Base-by-base conservation (phyloP, 2,329 filamentous ascomycete genomes). In the Hymenoscyphus albidus region DNA sequence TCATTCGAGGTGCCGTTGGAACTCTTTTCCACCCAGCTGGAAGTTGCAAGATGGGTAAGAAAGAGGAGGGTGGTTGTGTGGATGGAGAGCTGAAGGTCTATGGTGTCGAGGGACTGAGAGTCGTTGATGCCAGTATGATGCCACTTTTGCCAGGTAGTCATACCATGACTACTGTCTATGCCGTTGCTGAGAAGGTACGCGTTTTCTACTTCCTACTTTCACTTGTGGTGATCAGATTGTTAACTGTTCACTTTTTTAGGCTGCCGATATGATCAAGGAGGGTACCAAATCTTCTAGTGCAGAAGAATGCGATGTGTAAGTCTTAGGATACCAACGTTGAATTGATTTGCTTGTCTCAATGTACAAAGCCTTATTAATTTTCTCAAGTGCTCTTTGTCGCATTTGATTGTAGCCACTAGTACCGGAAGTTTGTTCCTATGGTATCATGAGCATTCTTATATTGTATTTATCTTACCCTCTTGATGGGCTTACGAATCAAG, bases 1-100 rank as follows among this genome's bases (percentile, higher is more conserved):
- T 69, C 62, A 61, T 75, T 48, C 74, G 70, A 62, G 55, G 68
- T 35, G 70, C 57, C 48, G 69, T 79, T 10, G 58, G 32, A 77
- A 63, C 70, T 77, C 1, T 77, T 78, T 62, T 42, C 22, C 62
- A 64, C 79, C 78, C 67, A 78, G 81, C 71, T 75, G 78, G 68
- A 7, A 64, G 65, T 6, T 63, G 58, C 48, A 59, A 66, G n/a
- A 70, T 66, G 65, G 59, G 58, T 7, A 64, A 67, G 1, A 58
- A 60, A 42, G 58, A 66, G 27, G 16, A 63, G 39, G 68, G 67
- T 3, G 68, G 68, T 56, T 65, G 68, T 14, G 68, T 70, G 27
- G 64, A 68, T 63, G 35, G 55, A 12, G 63, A 65, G 31, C 59
- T 70, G 42, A 54, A 38, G 12, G 68, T 70, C 16, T 64, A 69